Percentiles rank a stretch among this genome's conserved stretches.
Conservation (phyloP, 257 asterid species). For the Solanum chilense region DNA sequence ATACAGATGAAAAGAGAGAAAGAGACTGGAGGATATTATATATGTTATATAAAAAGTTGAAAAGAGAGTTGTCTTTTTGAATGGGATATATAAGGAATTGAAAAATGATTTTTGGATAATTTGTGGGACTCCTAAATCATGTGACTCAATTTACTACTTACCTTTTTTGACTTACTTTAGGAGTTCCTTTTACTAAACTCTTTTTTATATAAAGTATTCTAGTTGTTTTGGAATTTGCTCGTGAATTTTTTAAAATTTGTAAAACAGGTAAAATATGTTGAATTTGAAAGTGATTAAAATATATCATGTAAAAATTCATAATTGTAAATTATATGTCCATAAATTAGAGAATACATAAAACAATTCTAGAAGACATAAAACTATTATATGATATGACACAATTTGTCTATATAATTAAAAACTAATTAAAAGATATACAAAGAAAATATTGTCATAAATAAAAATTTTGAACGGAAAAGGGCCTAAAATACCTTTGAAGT, state of each 20-base stretch:
- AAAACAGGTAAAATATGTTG: not conserved
- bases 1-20: not conserved
- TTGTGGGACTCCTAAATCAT: not conserved
- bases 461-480: too few relatives aligned
- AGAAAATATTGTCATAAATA: too few relatives aligned
- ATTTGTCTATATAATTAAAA: not conserved
- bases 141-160: not conserved
- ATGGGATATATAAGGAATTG: not conserved
- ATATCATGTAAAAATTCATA: too few relatives aligned
- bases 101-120: not conserved
- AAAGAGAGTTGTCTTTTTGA: not conserved
- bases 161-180: not conserved
- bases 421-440: not conserved
- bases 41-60: not conserved
- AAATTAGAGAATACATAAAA: not conserved
- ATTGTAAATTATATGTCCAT: not conserved
- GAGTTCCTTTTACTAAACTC: too few relatives aligned
- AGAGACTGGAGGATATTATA: not conserved
- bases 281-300: too few relatives aligned
- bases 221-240: not conserved
- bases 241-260: too few relatives aligned
- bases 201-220: not conserved
- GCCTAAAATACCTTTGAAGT: too few relatives aligned
- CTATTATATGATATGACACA: not conserved
- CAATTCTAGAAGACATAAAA: not conserved